phyloP scores from a whole-genome alignment of 768 basidiomycete species.

The Antrodiella citrinella region DNA sequence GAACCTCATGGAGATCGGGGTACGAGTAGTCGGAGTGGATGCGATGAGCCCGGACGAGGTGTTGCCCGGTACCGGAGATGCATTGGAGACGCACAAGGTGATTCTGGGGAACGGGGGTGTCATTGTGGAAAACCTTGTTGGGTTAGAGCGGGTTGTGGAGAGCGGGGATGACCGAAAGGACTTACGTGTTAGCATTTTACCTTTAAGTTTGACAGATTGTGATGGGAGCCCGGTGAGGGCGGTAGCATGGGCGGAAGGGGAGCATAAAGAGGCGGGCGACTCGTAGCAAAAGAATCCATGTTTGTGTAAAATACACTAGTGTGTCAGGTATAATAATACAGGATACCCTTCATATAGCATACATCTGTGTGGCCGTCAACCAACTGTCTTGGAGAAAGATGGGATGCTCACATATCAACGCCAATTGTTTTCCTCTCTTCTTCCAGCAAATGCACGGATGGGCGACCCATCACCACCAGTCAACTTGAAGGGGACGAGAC shows the following conservation, averaged over 20 bases:
- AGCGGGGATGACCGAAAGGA: conserved; percentile 10
- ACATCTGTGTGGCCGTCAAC: too few species aligned
- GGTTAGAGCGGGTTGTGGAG: conserved; percentile 35
- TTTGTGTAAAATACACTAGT: too few species aligned
- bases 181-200: conserved; percentile 45
- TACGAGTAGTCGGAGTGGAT: conserved; percentile 55
- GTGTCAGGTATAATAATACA: too few species aligned
- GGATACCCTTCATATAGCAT: background rate
- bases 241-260: conserved; percentile 37
- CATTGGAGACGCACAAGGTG: conserved; percentile 39
- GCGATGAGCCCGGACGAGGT: conserved; percentile 59
- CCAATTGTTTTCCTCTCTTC: too few species aligned
- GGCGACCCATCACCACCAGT: conserved; percentile 55
- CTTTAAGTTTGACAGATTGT: conserved; percentile 45
- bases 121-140: conserved; percentile 65
- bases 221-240: conserved; percentile 73
- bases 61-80: conserved; percentile 22
- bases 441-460: conserved; percentile 52
- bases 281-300: too few species aligned
- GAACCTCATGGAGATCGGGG: conserved; percentile 40
- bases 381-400: too few species aligned
- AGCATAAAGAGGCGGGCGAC: too few species aligned
- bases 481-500: conserved; percentile 51
- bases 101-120: conserved; percentile 54
- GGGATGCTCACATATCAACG: too few species aligned